These are phyloP conservation scores for Aspergillus clavatus DNA, from an alignment of 2,329 filamentous ascomycete species.

Conservation along the genomic window DNA sequence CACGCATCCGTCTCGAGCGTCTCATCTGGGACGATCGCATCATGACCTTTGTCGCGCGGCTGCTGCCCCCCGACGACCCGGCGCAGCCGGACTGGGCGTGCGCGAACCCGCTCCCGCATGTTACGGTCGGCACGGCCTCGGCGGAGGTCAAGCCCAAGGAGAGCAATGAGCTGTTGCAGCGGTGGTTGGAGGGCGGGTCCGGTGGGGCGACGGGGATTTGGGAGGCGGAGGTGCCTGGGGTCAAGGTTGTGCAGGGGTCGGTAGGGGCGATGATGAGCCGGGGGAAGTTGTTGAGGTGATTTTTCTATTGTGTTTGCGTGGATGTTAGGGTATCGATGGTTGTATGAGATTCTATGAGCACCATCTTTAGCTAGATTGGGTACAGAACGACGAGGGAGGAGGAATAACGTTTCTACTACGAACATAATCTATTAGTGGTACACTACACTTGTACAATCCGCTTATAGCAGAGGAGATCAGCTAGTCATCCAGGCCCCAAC, in stretches of 20 bases:
- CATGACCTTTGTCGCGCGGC: slow-evolving; percentile 84
- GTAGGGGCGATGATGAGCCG: slow-evolving; percentile 49
- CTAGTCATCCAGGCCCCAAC: slow-evolving; percentile 85
- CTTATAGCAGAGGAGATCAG: slow-evolving; percentile 34
- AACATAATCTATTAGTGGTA: too few species aligned
- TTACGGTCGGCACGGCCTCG: slow-evolving; percentile 81
- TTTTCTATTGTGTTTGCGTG: too few species aligned
- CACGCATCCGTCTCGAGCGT: slow-evolving; percentile 53
- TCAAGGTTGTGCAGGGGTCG: slow-evolving; percentile 52
- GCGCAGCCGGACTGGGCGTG: slow-evolving; percentile 57
- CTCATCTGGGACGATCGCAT: slow-evolving; percentile 80
- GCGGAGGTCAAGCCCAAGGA: slow-evolving; percentile 80
- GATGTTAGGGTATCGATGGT: too few species aligned
- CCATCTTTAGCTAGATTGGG: too few species aligned
- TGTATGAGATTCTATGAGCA: too few species aligned
- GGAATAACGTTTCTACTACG: too few species aligned
- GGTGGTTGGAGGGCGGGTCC: slow-evolving; percentile 64
- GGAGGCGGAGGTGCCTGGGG: slow-evolving; percentile 51
- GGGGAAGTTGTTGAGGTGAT: slow-evolving; percentile 4
- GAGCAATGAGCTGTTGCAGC: slow-evolving; percentile 76
- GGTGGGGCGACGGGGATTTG: slow-evolving; percentile 49
- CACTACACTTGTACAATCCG: too few species aligned
- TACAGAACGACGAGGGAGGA: too few species aligned
- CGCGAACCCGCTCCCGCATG: slow-evolving; percentile 73
- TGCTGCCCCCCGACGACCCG: slow-evolving; percentile 44